phyloP scores from a whole-genome alignment of 2,329 filamentous ascomycete genomes.

The Fusarium praegraminearum region DNA sequence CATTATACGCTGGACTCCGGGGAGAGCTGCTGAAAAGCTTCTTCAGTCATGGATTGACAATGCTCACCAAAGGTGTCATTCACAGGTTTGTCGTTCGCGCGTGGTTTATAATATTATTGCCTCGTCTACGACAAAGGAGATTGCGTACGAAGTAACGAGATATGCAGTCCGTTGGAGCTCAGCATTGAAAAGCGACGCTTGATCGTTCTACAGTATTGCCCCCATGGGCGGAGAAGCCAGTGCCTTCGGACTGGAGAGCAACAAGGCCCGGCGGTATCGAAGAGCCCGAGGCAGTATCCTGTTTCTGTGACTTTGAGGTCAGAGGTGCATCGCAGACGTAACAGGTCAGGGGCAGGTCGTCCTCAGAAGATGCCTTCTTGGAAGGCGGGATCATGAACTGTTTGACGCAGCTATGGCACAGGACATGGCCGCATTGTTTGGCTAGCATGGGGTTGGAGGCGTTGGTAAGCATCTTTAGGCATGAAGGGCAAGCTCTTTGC shows the following conservation, averaged over 20 bases:
- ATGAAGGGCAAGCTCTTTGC: conserved; percentile 79
- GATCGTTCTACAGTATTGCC: conserved; percentile 82
- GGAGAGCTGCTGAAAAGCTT: conserved; percentile 86
- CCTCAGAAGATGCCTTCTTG: conserved; percentile 55
- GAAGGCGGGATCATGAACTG: conserved; percentile 79
- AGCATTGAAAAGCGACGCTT: conserved; percentile 87
- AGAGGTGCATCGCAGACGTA: conserved; percentile 89
- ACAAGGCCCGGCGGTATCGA: conserved; percentile 79
- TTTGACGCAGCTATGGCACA: conserved; percentile 86
- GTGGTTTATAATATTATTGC: conserved; percentile 68
- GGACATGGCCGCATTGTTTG: conserved; percentile 90
- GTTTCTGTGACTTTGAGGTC: conserved; percentile 61
- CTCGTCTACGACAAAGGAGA: conserved; percentile 44
- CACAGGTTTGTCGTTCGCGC: conserved; percentile 77
- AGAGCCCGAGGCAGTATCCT: conserved; percentile 62
- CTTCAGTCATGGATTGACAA: conserved; percentile 86
- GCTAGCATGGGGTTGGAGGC: conserved; percentile 84
- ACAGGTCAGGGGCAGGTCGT: conserved; percentile 67
- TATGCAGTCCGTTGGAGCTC: conserved; percentile 13
- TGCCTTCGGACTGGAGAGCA: conserved; percentile 85
- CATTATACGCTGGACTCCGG: conserved; percentile 80
- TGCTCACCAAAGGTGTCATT: conserved; percentile 84
- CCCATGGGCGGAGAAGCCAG: conserved; percentile 91
- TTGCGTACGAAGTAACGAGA: conserved; percentile 35
- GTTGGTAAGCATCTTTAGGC: conserved; percentile 85